Conservation (phyloP, 2,329 filamentous ascomycete species). For the Curvularia verruculosa region DNA sequence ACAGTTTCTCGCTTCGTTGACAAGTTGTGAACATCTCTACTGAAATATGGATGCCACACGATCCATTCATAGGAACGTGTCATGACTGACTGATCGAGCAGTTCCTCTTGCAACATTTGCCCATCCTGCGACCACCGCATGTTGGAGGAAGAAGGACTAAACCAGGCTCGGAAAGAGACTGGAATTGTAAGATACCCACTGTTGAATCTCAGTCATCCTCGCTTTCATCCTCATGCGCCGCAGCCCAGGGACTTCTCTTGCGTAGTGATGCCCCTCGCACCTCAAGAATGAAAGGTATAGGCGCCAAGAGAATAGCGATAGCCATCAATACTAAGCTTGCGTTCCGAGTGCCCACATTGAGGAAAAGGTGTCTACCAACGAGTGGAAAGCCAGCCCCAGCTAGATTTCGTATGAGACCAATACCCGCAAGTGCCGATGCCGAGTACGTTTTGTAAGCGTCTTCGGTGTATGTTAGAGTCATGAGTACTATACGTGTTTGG, state of each 20-base stretch:
- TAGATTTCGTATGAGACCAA: conserved; percentile 49
- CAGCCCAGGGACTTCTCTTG: conserved; percentile 49
- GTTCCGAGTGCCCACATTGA: conserved; percentile 37
- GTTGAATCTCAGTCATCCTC: background rate
- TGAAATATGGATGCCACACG: background rate
- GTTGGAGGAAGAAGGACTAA: background rate
- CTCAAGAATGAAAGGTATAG: conserved; percentile 45
- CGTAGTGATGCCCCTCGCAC: conserved; percentile 44
- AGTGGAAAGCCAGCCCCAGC: conserved; percentile 46
- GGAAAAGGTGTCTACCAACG: conserved; percentile 39
- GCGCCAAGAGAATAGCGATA: conserved; percentile 37
- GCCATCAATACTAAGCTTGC: conserved; percentile 39
- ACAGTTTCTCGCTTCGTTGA: background rate
- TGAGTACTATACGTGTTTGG: conserved; percentile 43
- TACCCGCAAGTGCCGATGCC: conserved; percentile 52
- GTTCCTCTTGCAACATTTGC: background rate
- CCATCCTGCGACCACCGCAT: background rate
- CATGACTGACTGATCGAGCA: background rate
- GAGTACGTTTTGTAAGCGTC: conserved; percentile 56
- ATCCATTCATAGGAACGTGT: background rate
- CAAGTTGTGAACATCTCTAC: background rate
- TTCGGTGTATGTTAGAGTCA: conserved; percentile 58
- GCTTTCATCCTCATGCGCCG: conserved; percentile 45
- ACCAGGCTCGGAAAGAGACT: no score
- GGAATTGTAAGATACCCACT: background rate